These are phyloP conservation scores for Sordariomycetes sp. DNA, from an alignment of 2,329 filamentous ascomycete species.

Conservation along the genomic window DNA sequence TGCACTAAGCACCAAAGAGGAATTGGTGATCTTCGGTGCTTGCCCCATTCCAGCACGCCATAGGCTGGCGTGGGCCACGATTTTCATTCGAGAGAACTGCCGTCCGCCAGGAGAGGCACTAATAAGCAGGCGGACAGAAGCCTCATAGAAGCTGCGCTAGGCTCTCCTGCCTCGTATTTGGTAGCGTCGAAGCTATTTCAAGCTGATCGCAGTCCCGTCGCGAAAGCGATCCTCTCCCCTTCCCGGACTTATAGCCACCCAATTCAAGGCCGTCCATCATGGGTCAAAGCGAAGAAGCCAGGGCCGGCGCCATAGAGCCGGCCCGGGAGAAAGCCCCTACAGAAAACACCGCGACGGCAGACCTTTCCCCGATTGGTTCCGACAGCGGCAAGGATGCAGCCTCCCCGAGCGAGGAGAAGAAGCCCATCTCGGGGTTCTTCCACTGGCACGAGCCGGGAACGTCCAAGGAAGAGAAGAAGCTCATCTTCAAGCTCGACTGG, in stretches of 20 bases:
- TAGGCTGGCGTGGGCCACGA: too few species aligned
- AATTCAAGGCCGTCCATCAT: background rate
- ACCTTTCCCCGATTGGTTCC: background rate
- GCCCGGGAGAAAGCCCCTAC: background rate
- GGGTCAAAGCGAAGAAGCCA: background rate
- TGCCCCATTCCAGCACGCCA: too few species aligned
- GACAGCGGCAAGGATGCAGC: background rate
- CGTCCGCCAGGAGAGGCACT: too few species aligned
- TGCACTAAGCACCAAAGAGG: too few species aligned
- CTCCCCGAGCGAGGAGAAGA: background rate
- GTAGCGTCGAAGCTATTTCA: too few species aligned
- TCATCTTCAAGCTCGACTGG: slow-evolving; percentile 55
- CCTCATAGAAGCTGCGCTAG: too few species aligned
- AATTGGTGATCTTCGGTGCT: too few species aligned
- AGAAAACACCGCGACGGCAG: background rate
- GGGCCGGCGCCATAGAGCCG: background rate
- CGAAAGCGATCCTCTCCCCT: too few species aligned
- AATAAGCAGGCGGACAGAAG: too few species aligned
- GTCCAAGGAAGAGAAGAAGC: slow-evolving; percentile 40
- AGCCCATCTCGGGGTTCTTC: background rate
- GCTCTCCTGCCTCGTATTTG: too few species aligned
- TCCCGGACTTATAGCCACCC: background rate
- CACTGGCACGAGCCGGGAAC: slow-evolving; percentile 25
- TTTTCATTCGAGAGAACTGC: too few species aligned
- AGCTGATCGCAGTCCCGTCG: too few species aligned